Percentiles rank a stretch among this genome's conserved stretches.
Evolutionary conservation across 257 asterid genomes (phyloP).

Genomic region (Solanum dulcamara): DNA sequence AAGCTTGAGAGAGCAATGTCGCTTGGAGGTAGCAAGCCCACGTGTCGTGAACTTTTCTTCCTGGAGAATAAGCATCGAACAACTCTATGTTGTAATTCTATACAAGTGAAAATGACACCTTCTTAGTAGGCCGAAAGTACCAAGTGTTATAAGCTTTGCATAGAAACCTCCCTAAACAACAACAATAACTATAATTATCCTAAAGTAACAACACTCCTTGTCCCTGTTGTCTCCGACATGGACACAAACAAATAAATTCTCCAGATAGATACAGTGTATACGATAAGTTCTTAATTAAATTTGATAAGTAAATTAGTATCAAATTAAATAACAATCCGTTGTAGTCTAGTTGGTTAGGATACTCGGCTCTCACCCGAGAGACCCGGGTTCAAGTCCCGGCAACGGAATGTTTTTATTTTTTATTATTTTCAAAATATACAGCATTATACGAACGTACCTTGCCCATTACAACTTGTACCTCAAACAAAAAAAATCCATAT

Average conservation of each 20-base stretch:
- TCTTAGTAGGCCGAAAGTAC: no score
- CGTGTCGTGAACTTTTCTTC: neutral
- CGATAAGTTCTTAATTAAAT: no score
- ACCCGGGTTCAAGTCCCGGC: constrained; percentile 97
- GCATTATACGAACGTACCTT: neutral
- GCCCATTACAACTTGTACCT: neutral
- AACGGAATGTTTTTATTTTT: neutral
- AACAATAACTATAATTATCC: neutral
- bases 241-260: no score
- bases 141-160: no score
- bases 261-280: no score
- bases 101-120: no score
- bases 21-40: neutral
- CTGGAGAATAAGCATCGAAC: neutral
- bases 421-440: neutral
- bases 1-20: neutral
- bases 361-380: constrained; percentile 99
- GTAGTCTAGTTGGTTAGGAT: constrained; percentile 99
- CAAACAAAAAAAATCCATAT: neutral
- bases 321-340: constrained; percentile 26
- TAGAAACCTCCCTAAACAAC: neutral
- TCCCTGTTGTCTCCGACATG: no score
- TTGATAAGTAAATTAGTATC: no score
- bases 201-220: no score
- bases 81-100: no score